Conservation (phyloP, 805 yeast genomes). For the Phaffomyces antillensis region DNA sequence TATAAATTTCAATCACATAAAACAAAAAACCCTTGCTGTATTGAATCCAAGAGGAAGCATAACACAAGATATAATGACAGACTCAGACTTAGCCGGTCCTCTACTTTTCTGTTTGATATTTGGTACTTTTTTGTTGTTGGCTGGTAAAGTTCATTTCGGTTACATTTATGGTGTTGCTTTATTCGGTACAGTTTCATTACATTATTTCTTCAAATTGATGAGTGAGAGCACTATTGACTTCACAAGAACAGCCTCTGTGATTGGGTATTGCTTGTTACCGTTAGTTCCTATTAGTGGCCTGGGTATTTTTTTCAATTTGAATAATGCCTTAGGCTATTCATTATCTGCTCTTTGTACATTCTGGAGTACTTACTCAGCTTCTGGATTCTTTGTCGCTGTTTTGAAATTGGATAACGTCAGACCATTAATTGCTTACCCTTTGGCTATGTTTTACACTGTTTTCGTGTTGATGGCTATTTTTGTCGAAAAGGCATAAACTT, state of each 20-base stretch:
- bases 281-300: conserved; percentile 71
- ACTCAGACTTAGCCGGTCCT: conserved; percentile 94
- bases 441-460: conserved; percentile 84
- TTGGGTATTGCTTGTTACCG: conserved; percentile 92
- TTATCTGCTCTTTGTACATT: conserved; percentile 59
- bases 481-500: conserved; percentile 28
- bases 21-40: conserved; percentile 77
- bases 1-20: conserved; percentile 83
- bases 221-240: conserved; percentile 50
- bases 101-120: conserved; percentile 79
- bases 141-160: conserved; percentile 95
- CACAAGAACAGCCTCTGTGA: conserved; percentile 75
- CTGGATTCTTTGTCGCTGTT: conserved; percentile 86
- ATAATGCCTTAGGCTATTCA: conserved; percentile 67
- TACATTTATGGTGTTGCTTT: conserved; percentile 94
- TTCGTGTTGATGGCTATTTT: conserved; percentile 96
- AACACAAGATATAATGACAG: conserved; percentile 72
- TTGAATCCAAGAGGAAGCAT: conserved; percentile 63
- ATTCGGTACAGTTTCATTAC: conserved; percentile 81
- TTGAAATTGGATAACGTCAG: conserved; percentile 80
- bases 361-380: conserved; percentile 92
- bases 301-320: conserved; percentile 53
- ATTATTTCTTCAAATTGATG: conserved; percentile 82
- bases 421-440: conserved; percentile 86
- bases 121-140: conserved; percentile 72